A percentile compares a stretch with the other conserved stretches of the same genome.
These are phyloP conservation scores for Isabelozyma pseudorhagii DNA, from an alignment of 805 yeast genomes.

Conservation along the genomic window DNA sequence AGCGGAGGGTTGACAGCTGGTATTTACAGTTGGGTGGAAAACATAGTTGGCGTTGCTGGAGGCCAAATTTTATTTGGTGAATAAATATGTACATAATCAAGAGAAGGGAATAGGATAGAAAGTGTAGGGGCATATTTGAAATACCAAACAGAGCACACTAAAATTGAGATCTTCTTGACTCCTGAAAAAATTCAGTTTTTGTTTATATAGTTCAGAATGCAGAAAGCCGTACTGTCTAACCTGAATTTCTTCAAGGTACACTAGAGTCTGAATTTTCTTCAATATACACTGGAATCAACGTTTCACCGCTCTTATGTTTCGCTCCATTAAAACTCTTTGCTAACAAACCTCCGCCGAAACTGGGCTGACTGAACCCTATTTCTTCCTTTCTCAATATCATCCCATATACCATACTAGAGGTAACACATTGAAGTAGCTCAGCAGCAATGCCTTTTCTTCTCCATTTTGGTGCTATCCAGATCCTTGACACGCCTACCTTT, in stretches of 20 bases:
- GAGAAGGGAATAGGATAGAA: background rate
- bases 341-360: slow-evolving; percentile 58
- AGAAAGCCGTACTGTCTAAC: background rate
- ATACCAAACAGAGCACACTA: no score
- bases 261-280: slow-evolving; percentile 12
- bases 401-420: slow-evolving; percentile 49
- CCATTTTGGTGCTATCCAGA: slow-evolving; percentile 43
- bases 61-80: slow-evolving; percentile 29
- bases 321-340: slow-evolving; percentile 57
- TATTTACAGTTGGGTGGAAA: slow-evolving; percentile 34
- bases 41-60: slow-evolving; percentile 24
- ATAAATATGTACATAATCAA: background rate
- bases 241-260: background rate
- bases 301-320: slow-evolving; percentile 49
- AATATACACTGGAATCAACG: slow-evolving; percentile 48
- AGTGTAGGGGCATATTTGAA: background rate
- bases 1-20: slow-evolving; percentile 42
- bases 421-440: slow-evolving; percentile 41
- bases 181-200: no score
- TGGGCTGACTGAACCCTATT: slow-evolving; percentile 73
- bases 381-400: slow-evolving; percentile 36
- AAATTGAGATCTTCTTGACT: no score
- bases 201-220: no score
- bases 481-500: slow-evolving; percentile 36
- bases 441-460: slow-evolving; percentile 52